Evolutionary conservation across 495 filamentous ascomycete species (phyloP).

Genomic region (Elaphomyces granulatus): DNA sequence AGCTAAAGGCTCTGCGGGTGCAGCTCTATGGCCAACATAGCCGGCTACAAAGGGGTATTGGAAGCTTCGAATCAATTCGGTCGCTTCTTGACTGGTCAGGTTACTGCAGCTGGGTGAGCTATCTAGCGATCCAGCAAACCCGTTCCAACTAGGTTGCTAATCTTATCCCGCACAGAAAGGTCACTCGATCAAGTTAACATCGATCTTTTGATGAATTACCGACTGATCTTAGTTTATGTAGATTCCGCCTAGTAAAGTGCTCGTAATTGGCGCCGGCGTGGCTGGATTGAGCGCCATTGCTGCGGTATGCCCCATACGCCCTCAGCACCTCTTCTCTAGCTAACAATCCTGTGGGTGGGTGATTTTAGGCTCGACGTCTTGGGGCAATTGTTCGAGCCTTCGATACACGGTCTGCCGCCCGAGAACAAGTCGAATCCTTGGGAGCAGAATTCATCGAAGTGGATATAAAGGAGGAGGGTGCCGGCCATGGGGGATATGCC

Average conservation of each 20-base stretch:
- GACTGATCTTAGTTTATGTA: no score
- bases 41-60: constrained; percentile 71
- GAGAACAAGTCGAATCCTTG: constrained; percentile 72
- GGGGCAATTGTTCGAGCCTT: constrained; percentile 78
- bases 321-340: neutral
- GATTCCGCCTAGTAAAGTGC: constrained; percentile 68
- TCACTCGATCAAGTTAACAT: neutral
- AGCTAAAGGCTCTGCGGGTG: constrained; percentile 1
- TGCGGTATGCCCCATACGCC: constrained; percentile 23
- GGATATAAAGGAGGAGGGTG: constrained; percentile 66
- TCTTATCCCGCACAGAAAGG: constrained; percentile 7
- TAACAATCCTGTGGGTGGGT: neutral
- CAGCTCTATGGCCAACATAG: constrained; percentile 75
- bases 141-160: constrained; percentile 1
- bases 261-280: constrained; percentile 73
- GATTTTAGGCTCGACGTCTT: constrained; percentile 45
- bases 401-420: constrained; percentile 61
- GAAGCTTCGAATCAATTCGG: constrained; percentile 75
- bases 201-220: no score
- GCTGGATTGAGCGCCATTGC: constrained; percentile 71
- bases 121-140: neutral
- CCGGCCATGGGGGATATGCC: constrained; percentile 68
- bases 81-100: constrained; percentile 67
- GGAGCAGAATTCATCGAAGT: constrained; percentile 78
- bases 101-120: constrained; percentile 54